Percentiles rank a stretch among this genome's conserved stretches.
Evolutionary conservation across 495 filamentous ascomycete genomes (phyloP).

Genomic region (Entonaema liquescens): DNA sequence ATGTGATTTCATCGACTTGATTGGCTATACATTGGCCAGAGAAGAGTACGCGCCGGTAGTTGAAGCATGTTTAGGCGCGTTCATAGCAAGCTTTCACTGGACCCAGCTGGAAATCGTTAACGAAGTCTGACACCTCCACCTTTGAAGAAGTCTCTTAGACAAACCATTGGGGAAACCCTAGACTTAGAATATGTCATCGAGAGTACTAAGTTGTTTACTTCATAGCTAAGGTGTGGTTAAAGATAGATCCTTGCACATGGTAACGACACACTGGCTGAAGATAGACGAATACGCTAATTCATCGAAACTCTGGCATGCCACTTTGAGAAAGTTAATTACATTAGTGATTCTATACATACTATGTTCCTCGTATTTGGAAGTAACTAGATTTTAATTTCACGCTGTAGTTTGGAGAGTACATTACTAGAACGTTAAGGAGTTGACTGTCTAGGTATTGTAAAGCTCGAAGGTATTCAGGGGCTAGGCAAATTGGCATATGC

Average conservation of each 20-base stretch:
- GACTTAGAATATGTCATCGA: neutral
- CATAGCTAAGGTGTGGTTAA: neutral
- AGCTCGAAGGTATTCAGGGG: too few relatives aligned
- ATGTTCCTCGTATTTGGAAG: too few relatives aligned
- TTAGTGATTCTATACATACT: too few relatives aligned
- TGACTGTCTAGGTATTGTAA: too few relatives aligned
- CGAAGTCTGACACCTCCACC: neutral
- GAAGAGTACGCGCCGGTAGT: neutral
- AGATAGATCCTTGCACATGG: neutral
- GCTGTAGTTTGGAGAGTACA: too few relatives aligned
- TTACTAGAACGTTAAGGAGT: too few relatives aligned
- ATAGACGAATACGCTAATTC: neutral
- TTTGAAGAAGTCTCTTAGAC: neutral
- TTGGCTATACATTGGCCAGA: conserved; percentile 1
- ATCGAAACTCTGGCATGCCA: neutral
- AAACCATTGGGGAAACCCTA: neutral
- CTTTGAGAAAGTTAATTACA: too few relatives aligned
- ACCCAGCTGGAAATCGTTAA: neutral
- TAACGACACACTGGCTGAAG: neutral
- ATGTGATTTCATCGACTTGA: conserved; percentile 9
- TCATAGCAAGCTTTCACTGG: conserved; percentile 2
- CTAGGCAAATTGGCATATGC: too few relatives aligned
- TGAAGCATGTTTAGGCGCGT: neutral
- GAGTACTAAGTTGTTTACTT: neutral
- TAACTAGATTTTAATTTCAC: too few relatives aligned